Base-by-base conservation (phyloP, 2,329 filamentous ascomycete genomes). In the Trichophyton rubrum region DNA sequence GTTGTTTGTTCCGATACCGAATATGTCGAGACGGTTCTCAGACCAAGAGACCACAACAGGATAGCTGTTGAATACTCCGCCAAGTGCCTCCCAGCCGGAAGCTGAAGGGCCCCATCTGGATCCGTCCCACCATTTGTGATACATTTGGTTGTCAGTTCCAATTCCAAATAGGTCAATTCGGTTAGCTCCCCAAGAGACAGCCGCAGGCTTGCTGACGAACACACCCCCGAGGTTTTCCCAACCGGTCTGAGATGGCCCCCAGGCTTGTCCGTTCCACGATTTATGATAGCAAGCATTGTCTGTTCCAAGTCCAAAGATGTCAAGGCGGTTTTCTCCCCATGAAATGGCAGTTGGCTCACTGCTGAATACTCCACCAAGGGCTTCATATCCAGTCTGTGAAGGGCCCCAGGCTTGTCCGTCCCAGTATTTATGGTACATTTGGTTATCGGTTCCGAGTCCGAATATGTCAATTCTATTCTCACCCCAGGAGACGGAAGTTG, bases 341-440 rank as follows among this genome's bases (percentile, higher is more conserved):
- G 64, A 62, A 2, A 64, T 58, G n/a, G 62, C 62, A 40, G 55
- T 63, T 6, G 66, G 66, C 24, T 62, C 62, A 20, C 60, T 64
- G 15, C 45, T 64, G 51, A 66, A 67, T 13, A 64, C 55, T 2
- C 66, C 66, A 20, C 64, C 65, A 33, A 66, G 61, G 11, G 43
- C 43, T 38, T 66, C 63, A 24, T 61, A 63, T 38, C 33, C 58
- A 49, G 60, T 60, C 15, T 47, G 41, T 38, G 62, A 63, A 24
- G 62, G 62, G 17, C 61, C 60, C 64, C 61, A 64, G 15, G 58
- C 59, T 27, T 56, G 58, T 13, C 64, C 61, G 58, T 65, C 60
- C 71, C 69, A 73, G 11, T 63, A 66, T 13, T 68, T 65, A 60
- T 69, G 63, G 67, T 67, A 66, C 64, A 68, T 68, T 60, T 68